A percentile compares a stretch with the other conserved stretches of the same genome.
Evolutionary conservation across 192 early-diverging fungal genomes (phyloP).

Genomic region (Diversispora eburnea): DNA sequence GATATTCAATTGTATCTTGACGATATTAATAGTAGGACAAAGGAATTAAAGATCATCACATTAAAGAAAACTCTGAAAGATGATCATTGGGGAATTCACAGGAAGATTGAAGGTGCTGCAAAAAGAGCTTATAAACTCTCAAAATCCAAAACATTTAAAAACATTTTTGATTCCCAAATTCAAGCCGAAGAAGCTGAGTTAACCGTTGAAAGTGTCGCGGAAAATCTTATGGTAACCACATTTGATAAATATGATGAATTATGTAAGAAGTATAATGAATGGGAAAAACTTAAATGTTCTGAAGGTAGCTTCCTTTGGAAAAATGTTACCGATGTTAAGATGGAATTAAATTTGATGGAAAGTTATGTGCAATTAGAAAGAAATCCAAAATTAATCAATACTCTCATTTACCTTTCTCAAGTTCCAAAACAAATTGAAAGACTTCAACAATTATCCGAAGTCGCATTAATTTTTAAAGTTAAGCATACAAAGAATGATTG

Average conservation of each 20-base stretch:
- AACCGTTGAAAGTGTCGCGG: neutral
- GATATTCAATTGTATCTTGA: neutral
- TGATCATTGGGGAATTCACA: neutral
- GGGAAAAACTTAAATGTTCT: constrained; percentile 3
- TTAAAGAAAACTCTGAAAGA: neutral
- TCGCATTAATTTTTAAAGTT: neutral
- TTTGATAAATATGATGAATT: neutral
- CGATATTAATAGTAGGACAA: neutral
- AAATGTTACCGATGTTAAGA: constrained; percentile 6
- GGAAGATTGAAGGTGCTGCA: neutral
- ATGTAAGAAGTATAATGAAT: neutral
- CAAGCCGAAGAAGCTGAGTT: neutral
- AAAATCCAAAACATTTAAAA: neutral
- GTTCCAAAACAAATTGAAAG: constrained; percentile 10
- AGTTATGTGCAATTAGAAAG: neutral
- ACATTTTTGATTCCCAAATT: neutral
- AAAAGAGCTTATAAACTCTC: neutral
- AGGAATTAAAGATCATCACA: neutral
- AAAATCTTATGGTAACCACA: neutral
- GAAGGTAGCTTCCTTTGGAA: constrained; percentile 4
- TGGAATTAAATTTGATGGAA: constrained; percentile 1
- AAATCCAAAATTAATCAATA: neutral
- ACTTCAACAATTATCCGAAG: neutral
- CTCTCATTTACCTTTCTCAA: neutral
- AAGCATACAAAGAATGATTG: neutral